A percentile compares a stretch with the other conserved stretches of the same genome.
These are phyloP conservation scores for Chlamydomonas reinhardtii DNA, from an alignment of 163 green algal species.

Conservation along the genomic window DNA sequence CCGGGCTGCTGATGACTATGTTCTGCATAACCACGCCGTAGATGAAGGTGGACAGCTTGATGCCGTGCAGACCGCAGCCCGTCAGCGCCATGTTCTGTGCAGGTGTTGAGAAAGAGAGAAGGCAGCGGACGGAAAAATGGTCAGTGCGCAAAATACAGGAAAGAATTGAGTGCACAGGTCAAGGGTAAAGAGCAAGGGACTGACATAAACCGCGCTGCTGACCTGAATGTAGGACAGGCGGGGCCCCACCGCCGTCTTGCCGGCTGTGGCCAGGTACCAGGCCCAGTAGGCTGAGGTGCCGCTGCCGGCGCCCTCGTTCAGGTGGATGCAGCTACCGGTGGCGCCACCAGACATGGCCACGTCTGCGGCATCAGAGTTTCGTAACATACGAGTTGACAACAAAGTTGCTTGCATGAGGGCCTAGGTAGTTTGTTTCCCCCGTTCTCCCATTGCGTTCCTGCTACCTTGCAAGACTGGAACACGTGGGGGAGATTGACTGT, in stretches of 20 bases:
- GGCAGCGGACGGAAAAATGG: too few relatives aligned
- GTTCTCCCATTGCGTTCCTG: too few relatives aligned
- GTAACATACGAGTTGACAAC: too few relatives aligned
- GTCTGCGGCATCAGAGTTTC: background rate
- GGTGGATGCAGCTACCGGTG: slow-evolving; percentile 29
- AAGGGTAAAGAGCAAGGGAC: too few relatives aligned
- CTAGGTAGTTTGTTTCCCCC: too few relatives aligned
- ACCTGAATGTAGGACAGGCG: slow-evolving; percentile 24
- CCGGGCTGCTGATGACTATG: background rate
- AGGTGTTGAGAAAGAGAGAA: background rate
- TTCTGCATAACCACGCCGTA: background rate
- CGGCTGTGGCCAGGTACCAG: slow-evolving; percentile 27
- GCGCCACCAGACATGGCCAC: background rate
- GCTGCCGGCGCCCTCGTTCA: slow-evolving; percentile 45
- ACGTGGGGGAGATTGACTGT: too few relatives aligned
- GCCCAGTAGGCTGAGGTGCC: slow-evolving; percentile 40
- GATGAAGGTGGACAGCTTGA: slow-evolving; percentile 34
- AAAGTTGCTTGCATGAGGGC: too few relatives aligned
- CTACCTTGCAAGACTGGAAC: too few relatives aligned
- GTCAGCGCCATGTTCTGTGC: slow-evolving; percentile 30
- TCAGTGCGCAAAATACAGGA: too few relatives aligned
- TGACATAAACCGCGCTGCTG: background rate
- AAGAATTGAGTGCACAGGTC: too few relatives aligned
- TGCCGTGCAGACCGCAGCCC: slow-evolving; percentile 43
- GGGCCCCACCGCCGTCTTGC: background rate